These are phyloP conservation scores for Polyporus tsugae DNA, from an alignment of 1,284 basidiomycete genomes.

Conservation along the genomic window DNA sequence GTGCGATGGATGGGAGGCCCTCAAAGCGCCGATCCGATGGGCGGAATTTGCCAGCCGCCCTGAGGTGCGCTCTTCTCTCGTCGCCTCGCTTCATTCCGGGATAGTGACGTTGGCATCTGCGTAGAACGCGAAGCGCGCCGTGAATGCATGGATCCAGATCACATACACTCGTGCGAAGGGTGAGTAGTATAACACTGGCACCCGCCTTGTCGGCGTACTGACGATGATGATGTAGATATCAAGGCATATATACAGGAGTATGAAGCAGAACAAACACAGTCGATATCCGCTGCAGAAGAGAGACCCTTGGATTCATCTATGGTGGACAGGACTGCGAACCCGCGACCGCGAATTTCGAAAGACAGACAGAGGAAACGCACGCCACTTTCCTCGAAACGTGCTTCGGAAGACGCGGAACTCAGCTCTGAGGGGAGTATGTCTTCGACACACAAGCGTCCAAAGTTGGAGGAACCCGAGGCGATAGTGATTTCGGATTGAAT, in stretches of 20 bases:
- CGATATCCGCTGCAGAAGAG: not conserved
- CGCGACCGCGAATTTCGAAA: not conserved
- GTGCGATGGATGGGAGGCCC: conserved; percentile 1
- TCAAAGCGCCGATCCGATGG: conserved; percentile 11
- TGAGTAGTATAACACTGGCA: not conserved
- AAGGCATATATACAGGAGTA: conserved; percentile 1
- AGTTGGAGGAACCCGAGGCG: not conserved
- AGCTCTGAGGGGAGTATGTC: not conserved
- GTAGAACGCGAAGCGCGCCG: not conserved
- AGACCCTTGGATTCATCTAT: not conserved
- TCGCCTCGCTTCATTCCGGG: too few species aligned
- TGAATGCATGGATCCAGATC: not conserved
- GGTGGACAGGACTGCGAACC: not conserved
- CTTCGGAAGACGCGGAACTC: not conserved
- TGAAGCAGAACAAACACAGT: not conserved
- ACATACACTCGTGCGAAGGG: not conserved
- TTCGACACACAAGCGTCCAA: not conserved
- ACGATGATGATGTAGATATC: not conserved
- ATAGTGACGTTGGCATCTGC: too few species aligned
- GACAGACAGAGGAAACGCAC: not conserved
- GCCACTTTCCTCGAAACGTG: not conserved
- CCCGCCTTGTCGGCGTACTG: not conserved
- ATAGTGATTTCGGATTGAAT: not conserved
- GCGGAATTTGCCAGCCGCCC: conserved; percentile 20
- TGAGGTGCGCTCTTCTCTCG: conserved; percentile 11